Percentiles rank a stretch among this genome's conserved stretches.
These are phyloP conservation scores for Arctostaphylos glauca DNA, from an alignment of 148 eudicot species.

Conservation along the genomic window DNA sequence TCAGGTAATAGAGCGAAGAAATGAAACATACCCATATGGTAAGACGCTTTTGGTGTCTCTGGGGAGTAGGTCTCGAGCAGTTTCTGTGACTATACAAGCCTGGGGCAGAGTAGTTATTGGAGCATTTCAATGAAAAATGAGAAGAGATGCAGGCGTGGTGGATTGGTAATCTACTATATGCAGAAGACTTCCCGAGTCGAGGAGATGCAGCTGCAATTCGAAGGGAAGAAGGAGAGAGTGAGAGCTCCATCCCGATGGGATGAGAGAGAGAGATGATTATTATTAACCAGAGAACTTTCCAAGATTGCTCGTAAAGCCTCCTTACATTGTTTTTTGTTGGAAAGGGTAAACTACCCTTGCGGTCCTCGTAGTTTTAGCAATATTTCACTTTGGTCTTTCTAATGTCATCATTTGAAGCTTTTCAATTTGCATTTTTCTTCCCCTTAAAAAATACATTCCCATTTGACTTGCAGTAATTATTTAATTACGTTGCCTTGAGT, in stretches of 20 bases:
- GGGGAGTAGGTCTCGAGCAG: conserved; percentile 18
- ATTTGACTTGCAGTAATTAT: too few species aligned
- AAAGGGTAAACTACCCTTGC: background rate
- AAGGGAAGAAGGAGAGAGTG: conserved; percentile 29
- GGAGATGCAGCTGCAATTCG: conserved; percentile 22
- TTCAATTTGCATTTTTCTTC: too few species aligned
- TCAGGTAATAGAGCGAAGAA: conserved; percentile 4
- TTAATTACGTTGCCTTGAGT: too few species aligned
- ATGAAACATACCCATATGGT: conserved; percentile 39
- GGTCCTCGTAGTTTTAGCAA: background rate
- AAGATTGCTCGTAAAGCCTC: background rate
- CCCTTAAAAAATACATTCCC: too few species aligned
- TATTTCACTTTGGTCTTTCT: background rate
- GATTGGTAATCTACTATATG: conserved; percentile 13
- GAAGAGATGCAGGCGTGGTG: conserved; percentile 14
- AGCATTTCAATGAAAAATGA: conserved; percentile 13
- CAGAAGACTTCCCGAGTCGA: background rate
- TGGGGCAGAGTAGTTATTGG: conserved; percentile 14
- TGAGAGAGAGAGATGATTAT: background rate
- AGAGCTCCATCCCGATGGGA: conserved; percentile 45
- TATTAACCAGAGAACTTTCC: background rate
- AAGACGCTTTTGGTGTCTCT: conserved; percentile 18
- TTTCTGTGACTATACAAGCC: conserved; percentile 12
- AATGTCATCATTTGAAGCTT: background rate
- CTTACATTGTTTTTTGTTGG: background rate